Evolutionary conservation across 371 early-diverging fungal genomes (phyloP).

Genomic region (Mucor ambiguus): DNA sequence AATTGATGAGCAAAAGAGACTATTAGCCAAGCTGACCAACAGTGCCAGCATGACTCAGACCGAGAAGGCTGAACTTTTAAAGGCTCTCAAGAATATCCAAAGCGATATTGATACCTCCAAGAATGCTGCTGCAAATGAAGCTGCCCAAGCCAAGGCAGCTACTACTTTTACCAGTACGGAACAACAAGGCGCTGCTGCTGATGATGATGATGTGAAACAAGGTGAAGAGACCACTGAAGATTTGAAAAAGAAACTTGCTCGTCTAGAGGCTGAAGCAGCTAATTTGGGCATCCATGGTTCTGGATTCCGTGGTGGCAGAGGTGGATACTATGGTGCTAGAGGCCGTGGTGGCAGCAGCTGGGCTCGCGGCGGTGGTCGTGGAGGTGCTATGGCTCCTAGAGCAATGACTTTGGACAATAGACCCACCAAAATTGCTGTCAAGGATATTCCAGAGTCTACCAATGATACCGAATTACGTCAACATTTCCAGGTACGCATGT

Average conservation of each 20-base stretch:
- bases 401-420: constrained; percentile 67
- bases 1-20: constrained; percentile 61
- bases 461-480: constrained; percentile 49
- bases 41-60: constrained; percentile 50
- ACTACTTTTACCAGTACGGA: background rate
- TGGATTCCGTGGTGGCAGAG: constrained; percentile 49
- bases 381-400: constrained; percentile 45
- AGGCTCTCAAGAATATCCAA: constrained; percentile 40
- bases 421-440: constrained; percentile 64
- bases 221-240: constrained; percentile 36
- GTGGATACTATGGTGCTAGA: constrained; percentile 49
- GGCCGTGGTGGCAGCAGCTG: constrained; percentile 43
- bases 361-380: constrained; percentile 44
- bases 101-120: constrained; percentile 36
- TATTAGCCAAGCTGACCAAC: constrained; percentile 58
- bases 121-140: constrained; percentile 13
- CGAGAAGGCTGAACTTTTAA: constrained; percentile 57
- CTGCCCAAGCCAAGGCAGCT: constrained; percentile 8
- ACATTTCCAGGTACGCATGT: constrained; percentile 61
- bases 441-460: constrained; percentile 50
- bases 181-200: background rate
- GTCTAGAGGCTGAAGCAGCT: constrained; percentile 64
- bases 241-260: constrained; percentile 63
- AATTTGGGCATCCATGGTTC: constrained; percentile 30
- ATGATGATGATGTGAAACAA: constrained; percentile 9